phyloP scores from a whole-genome alignment of 345 rosid species.

The thale cress (Arabidopsis thaliana) region DNA sequence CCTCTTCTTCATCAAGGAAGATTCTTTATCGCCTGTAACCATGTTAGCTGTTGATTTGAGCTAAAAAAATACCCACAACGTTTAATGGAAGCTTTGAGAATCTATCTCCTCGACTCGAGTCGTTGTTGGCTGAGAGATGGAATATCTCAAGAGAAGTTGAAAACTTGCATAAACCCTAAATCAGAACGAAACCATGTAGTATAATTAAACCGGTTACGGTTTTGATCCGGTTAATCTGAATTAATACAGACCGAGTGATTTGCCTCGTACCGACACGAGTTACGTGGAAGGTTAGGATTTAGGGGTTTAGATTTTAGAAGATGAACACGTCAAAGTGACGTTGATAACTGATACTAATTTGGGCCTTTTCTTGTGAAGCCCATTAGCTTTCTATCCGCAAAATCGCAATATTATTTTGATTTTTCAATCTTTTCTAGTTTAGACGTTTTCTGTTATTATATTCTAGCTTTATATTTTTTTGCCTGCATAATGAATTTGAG shows the following conservation, averaged over 20 bases:
- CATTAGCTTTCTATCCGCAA: neutral
- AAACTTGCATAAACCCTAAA: constrained; percentile 39
- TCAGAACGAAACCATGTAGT: constrained; percentile 5
- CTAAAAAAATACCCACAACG: neutral
- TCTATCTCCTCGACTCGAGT: neutral
- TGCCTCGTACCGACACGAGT: neutral
- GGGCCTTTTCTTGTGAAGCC: neutral
- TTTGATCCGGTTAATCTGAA: neutral
- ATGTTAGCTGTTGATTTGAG: constrained; percentile 19
- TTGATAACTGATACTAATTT: neutral
- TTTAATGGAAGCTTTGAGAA: neutral
- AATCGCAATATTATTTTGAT: neutral
- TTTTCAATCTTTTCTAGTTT: neutral
- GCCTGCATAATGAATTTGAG: neutral
- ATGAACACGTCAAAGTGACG: neutral
- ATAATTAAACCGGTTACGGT: constrained; percentile 9
- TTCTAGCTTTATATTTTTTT: neutral
- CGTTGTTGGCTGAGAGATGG: constrained; percentile 26
- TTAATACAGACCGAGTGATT: constrained; percentile 1
- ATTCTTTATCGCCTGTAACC: constrained; percentile 12
- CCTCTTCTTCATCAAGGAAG: constrained; percentile 32
- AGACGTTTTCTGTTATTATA: neutral
- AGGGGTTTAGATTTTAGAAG: neutral
- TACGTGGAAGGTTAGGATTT: neutral
- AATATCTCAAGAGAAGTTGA: neutral